Base-by-base conservation (phyloP, 306 rosid species). In the Acacia crassicarpa region DNA sequence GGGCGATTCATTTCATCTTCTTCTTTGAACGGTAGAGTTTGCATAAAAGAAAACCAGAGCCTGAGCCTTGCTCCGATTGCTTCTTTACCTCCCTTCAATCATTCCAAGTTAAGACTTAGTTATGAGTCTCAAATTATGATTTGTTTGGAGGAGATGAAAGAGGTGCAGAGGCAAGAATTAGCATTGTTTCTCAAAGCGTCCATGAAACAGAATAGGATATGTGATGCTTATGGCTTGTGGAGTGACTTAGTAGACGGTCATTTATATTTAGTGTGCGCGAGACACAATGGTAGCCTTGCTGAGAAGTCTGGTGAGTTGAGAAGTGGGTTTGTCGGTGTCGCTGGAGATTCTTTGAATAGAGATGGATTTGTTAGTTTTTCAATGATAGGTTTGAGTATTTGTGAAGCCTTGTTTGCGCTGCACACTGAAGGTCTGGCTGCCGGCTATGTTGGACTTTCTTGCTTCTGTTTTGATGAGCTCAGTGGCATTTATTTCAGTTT, bases 201-300 rank as follows among this genome's bases (percentile, higher is more conserved):
- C 30, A 30, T 76, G 81, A 83, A 84, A 53, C 86, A 78, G 88
- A 81, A 85, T 54, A 86, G 84, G 86, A 9, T 86, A 6, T 84
- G 89, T 82, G 69, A 81, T 72, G 92, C 81, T 86, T 93, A 85
- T 88, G 98, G 98, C 40, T 43, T 93, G 84, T 95, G 99, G 98
- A 85, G 94, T 27, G 89, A 93, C 79, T 81, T 82, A 88, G 89
- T 72, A 56, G 90, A 84, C 78, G 94, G 94, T 77, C 63, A 76
- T 80, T 68, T 95, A 70, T 85, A 85, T 84, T 13, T 95, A 66
- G 97, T 87, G n/a, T 87, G 90, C 70, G 95, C 87, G 90, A 83
- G 87, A 49, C 68, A 43, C 20, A 70, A 67, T 10, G 75, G 76
- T 25, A 62, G 80, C 72, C 33, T 94, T 43, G 30, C 53, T 38